Evolutionary conservation across 257 asterid species (phyloP), one percentile per base, ranked within the genome.

Genomic region (Fraxinus cuspidata): DNA sequence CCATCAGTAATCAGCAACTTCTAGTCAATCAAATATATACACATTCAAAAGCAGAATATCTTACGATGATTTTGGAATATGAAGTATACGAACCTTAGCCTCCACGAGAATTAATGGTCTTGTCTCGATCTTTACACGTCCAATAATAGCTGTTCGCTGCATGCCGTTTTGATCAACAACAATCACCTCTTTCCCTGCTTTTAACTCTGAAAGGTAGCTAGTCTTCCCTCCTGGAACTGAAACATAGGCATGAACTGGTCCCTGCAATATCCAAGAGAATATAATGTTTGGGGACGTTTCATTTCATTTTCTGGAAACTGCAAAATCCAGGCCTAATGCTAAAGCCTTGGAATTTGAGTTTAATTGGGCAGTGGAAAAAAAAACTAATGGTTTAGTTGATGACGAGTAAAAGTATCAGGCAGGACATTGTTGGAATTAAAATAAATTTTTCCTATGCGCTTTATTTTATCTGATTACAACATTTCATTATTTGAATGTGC

Each of bases 51-150:
- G 18, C 18, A 74, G 11, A 29, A 68, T 49, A 31, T 40, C 53
- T 37, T 34, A 10, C 51, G 53, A 21, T 72, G 70, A 5, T 31
- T 83, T 70, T 28, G 67, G 74, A 40, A 67, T 34, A 58, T 60
- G 71, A 75, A 74, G 64, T 28, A 34, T 49, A 69, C 80, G 63
- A 53, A 92, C 98, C 94, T 94, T 89, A 27, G 96, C 96, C 83
- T 94, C 97, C 67, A 94, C 84, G 73, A 94, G 97, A 77, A 94
- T 77, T 63, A 94, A 84, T 35, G 86, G 97, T 80, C 98, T 88
- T 6, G 97, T 88, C 87, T 94, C 98, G 76, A 92, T 90, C 89
- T 94, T 92, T 77, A 92, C 93, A 69, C 98, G 97, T 2, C 98
- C 98, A 69, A 94, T 86, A 49, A 90, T 83, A 80, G 97, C 87